Base-by-base conservation (phyloP, 495 filamentous ascomycete genomes). In the Rostrohypoxylon terebratum region DNA sequence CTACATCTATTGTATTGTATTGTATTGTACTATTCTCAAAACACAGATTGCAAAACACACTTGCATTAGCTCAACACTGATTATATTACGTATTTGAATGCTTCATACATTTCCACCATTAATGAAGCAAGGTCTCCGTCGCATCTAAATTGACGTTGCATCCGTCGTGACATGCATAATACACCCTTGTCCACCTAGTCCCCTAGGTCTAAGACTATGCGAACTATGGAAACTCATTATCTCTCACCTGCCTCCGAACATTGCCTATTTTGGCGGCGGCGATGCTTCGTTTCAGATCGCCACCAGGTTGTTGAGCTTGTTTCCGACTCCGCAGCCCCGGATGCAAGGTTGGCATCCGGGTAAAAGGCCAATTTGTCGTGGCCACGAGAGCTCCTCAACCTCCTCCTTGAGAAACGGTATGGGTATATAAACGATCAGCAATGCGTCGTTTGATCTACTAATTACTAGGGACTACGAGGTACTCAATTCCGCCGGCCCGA, bases 321-420 rank as follows among this genome's bases (percentile, higher is more conserved):
- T 38, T 48, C 48, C 47, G 11, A n/a, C 11, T 53, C 47, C 61
- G 48, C 50, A 44, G 50, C 14, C 20, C 62, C 51, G 51, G 50
- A 48, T 48, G 40, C 47, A 23, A 53, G 23, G 25, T 63, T 63
- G 44, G 9, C 59, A 59, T 69, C 51, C 66, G 66, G 66, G 53
- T 69, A 63, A 69, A 55, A 55, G 11, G 45, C 36, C 14, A 36
- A 31, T 23, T 20, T 28, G 31, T 33, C 31, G 33, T 38, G 61
- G 48, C 61, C 36, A 54, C 20, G 42, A 54, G 36, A 31, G 20
- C 16, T 25, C 31, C 18, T 10, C 6, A 42, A 25, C 33, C 16
- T 16, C 36, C 25, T 20, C 38, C 38, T 11, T 14, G 14, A 4
- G 38, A 42, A 23, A 14, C 3, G 59, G 9, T 33, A 20, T 10